phyloP scores from a whole-genome alignment of 1,139 yeast species.

The Pneumocystis murina region DNA sequence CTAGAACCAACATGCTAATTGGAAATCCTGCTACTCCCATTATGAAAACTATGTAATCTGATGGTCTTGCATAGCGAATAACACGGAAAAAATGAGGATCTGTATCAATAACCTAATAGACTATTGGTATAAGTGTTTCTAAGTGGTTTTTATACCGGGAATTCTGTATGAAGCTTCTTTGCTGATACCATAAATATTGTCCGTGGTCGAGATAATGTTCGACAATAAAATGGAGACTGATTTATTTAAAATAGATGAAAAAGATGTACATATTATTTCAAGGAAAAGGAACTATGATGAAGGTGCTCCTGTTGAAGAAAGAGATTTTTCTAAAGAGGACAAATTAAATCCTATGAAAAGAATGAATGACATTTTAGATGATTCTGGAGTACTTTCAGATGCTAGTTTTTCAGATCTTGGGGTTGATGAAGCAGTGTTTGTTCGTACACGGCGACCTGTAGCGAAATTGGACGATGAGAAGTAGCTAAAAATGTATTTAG shows the following conservation, averaged over 20 bases:
- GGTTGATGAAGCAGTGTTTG: conserved; percentile 24
- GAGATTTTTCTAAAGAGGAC: too few species aligned
- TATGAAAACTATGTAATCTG: conserved; percentile 50
- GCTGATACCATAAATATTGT: neutral
- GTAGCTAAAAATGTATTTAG: conserved; percentile 6
- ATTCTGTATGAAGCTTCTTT: neutral
- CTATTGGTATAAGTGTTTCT: neutral
- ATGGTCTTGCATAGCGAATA: conserved; percentile 52
- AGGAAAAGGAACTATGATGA: neutral
- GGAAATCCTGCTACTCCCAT: conserved; percentile 51
- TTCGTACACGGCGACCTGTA: conserved; percentile 16
- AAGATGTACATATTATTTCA: neutral
- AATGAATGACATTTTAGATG: neutral
- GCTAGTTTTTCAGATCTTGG: conserved; percentile 20
- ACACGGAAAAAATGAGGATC: conserved; percentile 70
- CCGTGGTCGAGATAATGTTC: neutral
- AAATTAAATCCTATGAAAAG: too few species aligned
- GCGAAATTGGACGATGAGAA: conserved; percentile 26
- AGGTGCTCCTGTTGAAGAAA: neutral
- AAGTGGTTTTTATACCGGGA: conserved; percentile 9
- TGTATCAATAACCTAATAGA: conserved; percentile 39
- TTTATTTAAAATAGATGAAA: neutral
- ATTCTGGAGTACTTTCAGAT: neutral
- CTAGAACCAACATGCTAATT: conserved; percentile 33
- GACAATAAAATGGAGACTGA: neutral